phyloP scores from a whole-genome alignment of 805 yeast species.

The Monosporozyma aerobia region DNA sequence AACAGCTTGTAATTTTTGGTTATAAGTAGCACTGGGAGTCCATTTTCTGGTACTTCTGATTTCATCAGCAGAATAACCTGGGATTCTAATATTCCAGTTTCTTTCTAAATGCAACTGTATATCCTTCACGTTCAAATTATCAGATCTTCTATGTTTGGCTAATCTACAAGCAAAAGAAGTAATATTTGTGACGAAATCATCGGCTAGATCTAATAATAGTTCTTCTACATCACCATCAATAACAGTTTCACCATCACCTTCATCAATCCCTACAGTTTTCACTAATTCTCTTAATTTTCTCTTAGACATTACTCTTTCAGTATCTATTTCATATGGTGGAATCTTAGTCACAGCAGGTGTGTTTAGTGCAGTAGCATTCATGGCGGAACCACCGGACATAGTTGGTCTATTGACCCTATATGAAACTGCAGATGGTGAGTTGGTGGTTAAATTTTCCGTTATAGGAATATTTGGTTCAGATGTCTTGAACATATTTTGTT shows the following conservation, averaged over 20 bases:
- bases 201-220: slow-evolving; percentile 81
- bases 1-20: slow-evolving; percentile 50
- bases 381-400: slow-evolving; percentile 73
- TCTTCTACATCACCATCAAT: slow-evolving; percentile 97
- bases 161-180: slow-evolving; percentile 89
- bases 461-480: slow-evolving; percentile 60
- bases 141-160: slow-evolving; percentile 90
- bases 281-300: slow-evolving; percentile 84
- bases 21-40: slow-evolving; percentile 54
- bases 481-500: slow-evolving; percentile 29
- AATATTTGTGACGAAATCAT: slow-evolving; percentile 85
- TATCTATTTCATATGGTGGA: slow-evolving; percentile 75
- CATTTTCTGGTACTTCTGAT: slow-evolving; percentile 68
- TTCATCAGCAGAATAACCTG: slow-evolving; percentile 90
- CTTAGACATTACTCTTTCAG: slow-evolving; percentile 77
- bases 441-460: slow-evolving; percentile 57
- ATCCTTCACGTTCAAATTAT: slow-evolving; percentile 78
- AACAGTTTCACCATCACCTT: slow-evolving; percentile 81
- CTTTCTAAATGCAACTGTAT: slow-evolving; percentile 84
- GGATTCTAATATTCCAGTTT: slow-evolving; percentile 91
- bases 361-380: slow-evolving; percentile 57
- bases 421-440: slow-evolving; percentile 55
- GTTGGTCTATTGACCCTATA: slow-evolving; percentile 72
- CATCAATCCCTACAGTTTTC: slow-evolving; percentile 70
- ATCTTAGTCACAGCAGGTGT: slow-evolving; percentile 68